Evolutionary conservation across 306 rosid species (phyloP).

Genomic region (Myrica gale): DNA sequence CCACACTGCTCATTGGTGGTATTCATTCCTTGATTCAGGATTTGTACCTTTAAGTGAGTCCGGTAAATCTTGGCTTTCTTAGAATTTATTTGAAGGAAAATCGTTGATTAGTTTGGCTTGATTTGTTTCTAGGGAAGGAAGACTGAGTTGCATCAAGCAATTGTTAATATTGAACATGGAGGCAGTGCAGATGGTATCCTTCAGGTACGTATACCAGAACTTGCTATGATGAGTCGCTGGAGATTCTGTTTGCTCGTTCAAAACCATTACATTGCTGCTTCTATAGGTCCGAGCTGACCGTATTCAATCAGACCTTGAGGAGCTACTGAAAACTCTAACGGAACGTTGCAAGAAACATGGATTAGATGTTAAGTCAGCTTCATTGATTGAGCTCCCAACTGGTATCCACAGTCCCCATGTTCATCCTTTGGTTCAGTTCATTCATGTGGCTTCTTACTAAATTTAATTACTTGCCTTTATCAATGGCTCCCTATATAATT

Average conservation of each 20-base stretch:
- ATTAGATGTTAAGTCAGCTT: conserved; percentile 59
- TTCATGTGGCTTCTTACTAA: conserved; percentile 10
- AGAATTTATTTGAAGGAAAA: background rate
- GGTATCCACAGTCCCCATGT: conserved; percentile 47
- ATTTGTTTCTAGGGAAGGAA: conserved; percentile 66
- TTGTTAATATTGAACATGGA: conserved; percentile 86
- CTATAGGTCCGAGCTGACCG: conserved; percentile 92
- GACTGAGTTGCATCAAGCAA: conserved; percentile 85
- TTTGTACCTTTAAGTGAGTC: background rate
- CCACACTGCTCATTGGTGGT: no score
- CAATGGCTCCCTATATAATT: conserved; percentile 9
- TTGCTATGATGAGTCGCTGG: conserved; percentile 9
- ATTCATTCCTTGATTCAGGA: background rate
- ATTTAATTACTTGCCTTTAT: background rate
- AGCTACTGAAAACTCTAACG: conserved; percentile 62
- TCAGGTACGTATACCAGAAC: conserved; percentile 59
- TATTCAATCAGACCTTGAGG: conserved; percentile 84
- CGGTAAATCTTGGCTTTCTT: background rate
- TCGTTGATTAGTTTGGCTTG: background rate
- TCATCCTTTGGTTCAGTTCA: conserved; percentile 12
- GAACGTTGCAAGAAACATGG: conserved; percentile 94
- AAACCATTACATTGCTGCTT: conserved; percentile 37
- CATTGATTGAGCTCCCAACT: conserved; percentile 74
- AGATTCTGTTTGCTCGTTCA: conserved; percentile 15
- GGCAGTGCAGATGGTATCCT: conserved; percentile 98